These are phyloP conservation scores for Sclerotinia nivalis DNA, from an alignment of 2,329 filamentous ascomycete genomes.

Conservation along the genomic window DNA sequence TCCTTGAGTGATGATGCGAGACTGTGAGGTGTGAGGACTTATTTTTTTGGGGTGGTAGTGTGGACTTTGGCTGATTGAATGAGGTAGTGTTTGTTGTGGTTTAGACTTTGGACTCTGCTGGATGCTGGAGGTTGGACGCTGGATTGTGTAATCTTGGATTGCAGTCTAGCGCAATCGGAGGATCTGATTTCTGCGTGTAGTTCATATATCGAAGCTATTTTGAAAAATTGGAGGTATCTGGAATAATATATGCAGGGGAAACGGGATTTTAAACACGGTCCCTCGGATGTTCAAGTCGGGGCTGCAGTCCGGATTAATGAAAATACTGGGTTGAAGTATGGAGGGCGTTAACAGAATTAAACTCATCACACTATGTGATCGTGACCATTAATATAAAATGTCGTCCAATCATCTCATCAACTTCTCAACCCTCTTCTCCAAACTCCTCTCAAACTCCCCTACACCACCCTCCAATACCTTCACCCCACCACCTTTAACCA, in stretches of 20 bases:
- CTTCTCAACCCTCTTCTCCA: slow-evolving; percentile 60
- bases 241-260: not conserved
- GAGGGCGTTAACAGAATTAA: not conserved
- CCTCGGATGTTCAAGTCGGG: rapidly evolving
- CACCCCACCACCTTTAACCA: slow-evolving; percentile 60
- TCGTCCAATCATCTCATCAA: slow-evolving; percentile 34
- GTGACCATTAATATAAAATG: rapidly evolving
- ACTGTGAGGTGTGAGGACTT: not conserved
- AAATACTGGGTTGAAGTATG: rapidly evolving
- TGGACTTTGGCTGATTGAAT: not conserved
- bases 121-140: no score
- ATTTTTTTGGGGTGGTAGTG: not conserved
- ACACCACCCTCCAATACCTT: slow-evolving; percentile 59
- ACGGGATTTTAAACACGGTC: not conserved
- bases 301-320: not conserved
- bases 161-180: no score
- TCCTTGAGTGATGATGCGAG: not conserved
- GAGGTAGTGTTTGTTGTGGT: not conserved
- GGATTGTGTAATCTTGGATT: no score
- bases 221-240: not conserved
- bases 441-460: slow-evolving; percentile 62
- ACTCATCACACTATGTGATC: not conserved
- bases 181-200: no score
- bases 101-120: not conserved
- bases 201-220: not conserved